Evolutionary conservation across 805 yeast genomes (phyloP).

Genomic region (Candida golubevii): DNA sequence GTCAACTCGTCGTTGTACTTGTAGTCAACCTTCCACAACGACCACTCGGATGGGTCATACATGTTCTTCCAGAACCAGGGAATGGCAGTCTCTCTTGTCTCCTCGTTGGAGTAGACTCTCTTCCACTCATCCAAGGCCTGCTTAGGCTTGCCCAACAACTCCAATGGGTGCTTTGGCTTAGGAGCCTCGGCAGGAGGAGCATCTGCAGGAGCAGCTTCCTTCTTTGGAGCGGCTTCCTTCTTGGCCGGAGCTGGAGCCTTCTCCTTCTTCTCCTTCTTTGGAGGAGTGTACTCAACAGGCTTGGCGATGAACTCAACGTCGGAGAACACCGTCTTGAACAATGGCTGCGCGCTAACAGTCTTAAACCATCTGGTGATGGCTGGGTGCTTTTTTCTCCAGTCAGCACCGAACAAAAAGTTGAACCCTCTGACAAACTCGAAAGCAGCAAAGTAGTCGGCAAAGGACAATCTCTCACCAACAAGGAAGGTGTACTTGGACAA

Average conservation of each 20-base stretch:
- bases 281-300: slow-evolving; percentile 61
- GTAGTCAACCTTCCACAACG: slow-evolving; percentile 92
- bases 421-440: slow-evolving; percentile 51
- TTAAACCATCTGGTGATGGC: slow-evolving; percentile 66
- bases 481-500: slow-evolving; percentile 59
- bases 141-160: slow-evolving; percentile 67
- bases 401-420: slow-evolving; percentile 54
- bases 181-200: slow-evolving; percentile 50
- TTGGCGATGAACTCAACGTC: slow-evolving; percentile 57
- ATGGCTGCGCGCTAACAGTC: slow-evolving; percentile 46
- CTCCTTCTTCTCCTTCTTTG: slow-evolving; percentile 61
- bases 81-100: slow-evolving; percentile 87
- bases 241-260: slow-evolving; percentile 40
- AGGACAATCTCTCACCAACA: slow-evolving; percentile 58
- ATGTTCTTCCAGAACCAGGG: slow-evolving; percentile 97
- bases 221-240: slow-evolving; percentile 26
- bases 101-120: slow-evolving; percentile 94
- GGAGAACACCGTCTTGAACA: slow-evolving; percentile 45
- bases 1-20: slow-evolving; percentile 98
- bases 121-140: slow-evolving; percentile 88
- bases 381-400: slow-evolving; percentile 64
- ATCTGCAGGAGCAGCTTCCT: slow-evolving; percentile 26
- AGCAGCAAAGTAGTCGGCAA: slow-evolving; percentile 64
- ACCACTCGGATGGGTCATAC: slow-evolving; percentile 90
- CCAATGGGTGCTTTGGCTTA: slow-evolving; percentile 91